Percentiles rank a stretch among this genome's conserved stretches.
Conservation (phyloP, 768 basidiomycete species). For the Lentinula boryana region DNA sequence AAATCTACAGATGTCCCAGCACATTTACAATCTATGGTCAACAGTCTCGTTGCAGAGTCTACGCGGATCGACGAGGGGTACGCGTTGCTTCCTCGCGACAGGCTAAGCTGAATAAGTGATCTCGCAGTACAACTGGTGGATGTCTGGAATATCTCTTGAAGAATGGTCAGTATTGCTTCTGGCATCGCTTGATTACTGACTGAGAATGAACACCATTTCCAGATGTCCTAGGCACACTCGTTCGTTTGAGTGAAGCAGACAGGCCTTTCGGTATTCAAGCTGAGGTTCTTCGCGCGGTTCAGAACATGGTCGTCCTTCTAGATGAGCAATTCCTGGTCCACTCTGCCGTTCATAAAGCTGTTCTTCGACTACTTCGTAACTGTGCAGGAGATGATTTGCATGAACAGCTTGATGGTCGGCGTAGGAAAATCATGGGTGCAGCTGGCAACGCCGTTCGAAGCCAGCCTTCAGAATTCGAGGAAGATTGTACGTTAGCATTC, state of each 20-base stretch:
- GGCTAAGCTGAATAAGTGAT: not conserved
- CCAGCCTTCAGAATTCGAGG: constrained; percentile 83
- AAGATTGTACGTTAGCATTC: constrained; percentile 63
- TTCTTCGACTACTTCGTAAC: constrained; percentile 75
- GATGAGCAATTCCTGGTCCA: constrained; percentile 94
- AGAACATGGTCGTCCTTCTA: constrained; percentile 86
- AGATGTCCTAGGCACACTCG: constrained; percentile 84
- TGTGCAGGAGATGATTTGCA: constrained; percentile 92
- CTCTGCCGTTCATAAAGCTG: constrained; percentile 83
- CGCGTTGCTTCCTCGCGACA: constrained; percentile 21
- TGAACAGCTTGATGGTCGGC: constrained; percentile 73
- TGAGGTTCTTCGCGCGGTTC: constrained; percentile 80
- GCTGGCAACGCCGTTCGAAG: constrained; percentile 63
- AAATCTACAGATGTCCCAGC: constrained; percentile 74
- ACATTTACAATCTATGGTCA: constrained; percentile 74
- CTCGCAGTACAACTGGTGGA: constrained; percentile 62
- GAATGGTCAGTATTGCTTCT: constrained; percentile 48
- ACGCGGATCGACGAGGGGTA: constrained; percentile 80
- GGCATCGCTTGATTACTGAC: not conserved
- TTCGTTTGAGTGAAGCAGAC: constrained; percentile 79
- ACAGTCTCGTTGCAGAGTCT: constrained; percentile 82
- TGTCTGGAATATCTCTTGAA: constrained; percentile 91
- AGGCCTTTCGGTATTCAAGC: constrained; percentile 87
- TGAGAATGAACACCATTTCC: not conserved
- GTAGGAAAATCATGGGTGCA: constrained; percentile 73